Evolutionary conservation across 805 yeast species (phyloP), one percentile per base, ranked within the genome.

Genomic region (Kodamaea laetipori): DNA sequence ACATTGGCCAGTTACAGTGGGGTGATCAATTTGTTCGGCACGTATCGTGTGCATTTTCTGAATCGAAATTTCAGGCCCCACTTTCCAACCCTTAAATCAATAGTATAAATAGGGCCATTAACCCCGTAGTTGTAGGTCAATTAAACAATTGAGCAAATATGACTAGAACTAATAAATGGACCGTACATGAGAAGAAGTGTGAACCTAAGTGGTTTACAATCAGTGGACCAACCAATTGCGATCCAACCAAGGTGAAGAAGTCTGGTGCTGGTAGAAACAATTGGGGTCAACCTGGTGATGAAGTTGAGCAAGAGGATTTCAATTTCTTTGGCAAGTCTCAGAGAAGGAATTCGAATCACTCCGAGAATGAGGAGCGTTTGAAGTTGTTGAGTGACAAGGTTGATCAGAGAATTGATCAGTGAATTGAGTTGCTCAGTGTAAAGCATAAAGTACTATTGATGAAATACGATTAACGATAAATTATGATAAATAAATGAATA

Each of bases 261-360:
- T 76, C 76, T 46, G 97, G 97, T 39, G 84, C 84, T 25, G 97
- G 97, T 37, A 82, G 80, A 55, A 84, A 82, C 52, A 89, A 89
- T 58, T 88, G 96, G 96, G 97, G 97, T 34, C 69, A 73, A 47
- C 76, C 81, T 6, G 92, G 90, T 23, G 95, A 86, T 54, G 96
- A 88, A 55, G 61, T 86, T 48, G 74, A 78, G 46, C 79, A 77
- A 41, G 67, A 74, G 13, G 86, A 83, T 35, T 48, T 21, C 41
- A 46, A 42, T 18, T 45, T 49, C 37, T 45, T 48, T 28, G 61
- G 63, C 4, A 44, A 50, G 34, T 54, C 67, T 3, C 51, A 51
- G 6, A 64, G 74, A 51, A 54, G 75, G 43, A 71, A 71, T 53
- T 67, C 73, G 21, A 70, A 71, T 46, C 76, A 71, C 44, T 57